Percentiles rank a stretch among this genome's conserved stretches.
These are phyloP conservation scores for Phytophthora sp. DNA, from an alignment of 352 stramenopile genomes.

Conservation along the genomic window DNA sequence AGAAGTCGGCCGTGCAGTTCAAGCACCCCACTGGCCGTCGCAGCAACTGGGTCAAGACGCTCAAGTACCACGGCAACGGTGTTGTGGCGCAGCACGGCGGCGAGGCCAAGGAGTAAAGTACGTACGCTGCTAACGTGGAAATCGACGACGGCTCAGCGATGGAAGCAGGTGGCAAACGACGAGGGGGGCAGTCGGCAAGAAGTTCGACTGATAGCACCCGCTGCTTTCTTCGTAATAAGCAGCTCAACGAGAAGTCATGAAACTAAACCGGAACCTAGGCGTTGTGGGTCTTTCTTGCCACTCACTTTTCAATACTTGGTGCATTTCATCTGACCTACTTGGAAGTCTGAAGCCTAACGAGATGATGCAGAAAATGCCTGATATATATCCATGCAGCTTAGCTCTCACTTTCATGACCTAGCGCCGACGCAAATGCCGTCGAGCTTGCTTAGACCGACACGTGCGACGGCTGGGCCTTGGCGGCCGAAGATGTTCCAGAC, in stretches of 20 bases:
- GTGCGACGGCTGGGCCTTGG: slow-evolving; percentile 61
- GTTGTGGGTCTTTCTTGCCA: no score
- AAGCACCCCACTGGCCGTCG: slow-evolving; percentile 74
- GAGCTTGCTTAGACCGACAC: slow-evolving; percentile 56
- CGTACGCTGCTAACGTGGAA: slow-evolving; percentile 6
- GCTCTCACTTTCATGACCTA: slow-evolving; percentile 23
- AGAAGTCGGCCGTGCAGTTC: slow-evolving; percentile 79
- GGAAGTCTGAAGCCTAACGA: background rate
- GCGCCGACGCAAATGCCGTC: slow-evolving; percentile 5
- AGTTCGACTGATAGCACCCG: background rate
- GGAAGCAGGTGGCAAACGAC: background rate
- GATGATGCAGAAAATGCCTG: slow-evolving; percentile 30
- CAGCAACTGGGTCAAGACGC: slow-evolving; percentile 90
- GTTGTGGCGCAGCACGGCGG: slow-evolving; percentile 82
- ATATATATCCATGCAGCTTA: slow-evolving; percentile 46
- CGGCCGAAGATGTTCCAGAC: slow-evolving; percentile 29
- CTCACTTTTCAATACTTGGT: no score
- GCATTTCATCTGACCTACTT: background rate
- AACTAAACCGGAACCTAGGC: slow-evolving; percentile 12
- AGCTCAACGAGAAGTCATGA: slow-evolving; percentile 23
- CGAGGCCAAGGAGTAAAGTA: slow-evolving; percentile 71
- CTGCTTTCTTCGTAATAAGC: slow-evolving; percentile 14
- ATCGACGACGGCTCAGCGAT: slow-evolving; percentile 20
- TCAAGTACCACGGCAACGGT: slow-evolving; percentile 88
- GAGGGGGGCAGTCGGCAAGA: background rate